Evolutionary conservation across 495 filamentous ascomycete species (phyloP), one percentile per base, ranked within the genome.

Genomic region (Aspergillus sparsus): DNA sequence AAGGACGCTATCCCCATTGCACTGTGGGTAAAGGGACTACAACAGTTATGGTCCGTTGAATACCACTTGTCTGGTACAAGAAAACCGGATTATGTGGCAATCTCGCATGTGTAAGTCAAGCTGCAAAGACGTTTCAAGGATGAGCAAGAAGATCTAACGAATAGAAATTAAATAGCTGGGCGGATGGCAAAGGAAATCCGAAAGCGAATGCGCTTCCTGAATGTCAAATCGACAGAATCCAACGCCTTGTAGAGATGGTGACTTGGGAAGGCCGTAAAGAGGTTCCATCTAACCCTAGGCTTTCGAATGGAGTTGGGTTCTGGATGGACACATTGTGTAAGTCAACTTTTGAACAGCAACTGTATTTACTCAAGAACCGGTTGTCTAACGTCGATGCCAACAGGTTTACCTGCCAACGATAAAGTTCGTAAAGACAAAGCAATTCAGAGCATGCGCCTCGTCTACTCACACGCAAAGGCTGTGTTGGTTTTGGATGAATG

Each of bases 251-350:
- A 18, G 56, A 49, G 21, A 21, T 3, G 11, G 34, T 58, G 12
- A 50, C n/a, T n/a, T 58, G 56, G 56, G 35, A 42, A 35, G 56
- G 56, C 2, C 46, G 56, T 11, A 50, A 58, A 18, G 35, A 32
- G 35, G 16, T 51, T 6, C 56, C 45, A 34, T 11, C 44, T 44
- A 31, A 50, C 33, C 47, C 36, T 5, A 33, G 31, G 9, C 12
- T 39, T 6, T 37, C 16, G 35, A n/a, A 58, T 47, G 56, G 56
- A 1, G 36, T 58, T 12, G 56, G 56, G 1, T 58, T 58, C 56
- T 58, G 56, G 56, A 58, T 58, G 56, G 56, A 58, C 13, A 58
- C 56, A 13, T 37, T 58, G 35, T 52, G 47, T 37, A 50, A 32
- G 47, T 47, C 8, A 47, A 47, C 3, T 18, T 7, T 27, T 31